These are phyloP conservation scores for Thalassia testudinum DNA, from an alignment of 116 monocot genomes.

Conservation along the genomic window DNA sequence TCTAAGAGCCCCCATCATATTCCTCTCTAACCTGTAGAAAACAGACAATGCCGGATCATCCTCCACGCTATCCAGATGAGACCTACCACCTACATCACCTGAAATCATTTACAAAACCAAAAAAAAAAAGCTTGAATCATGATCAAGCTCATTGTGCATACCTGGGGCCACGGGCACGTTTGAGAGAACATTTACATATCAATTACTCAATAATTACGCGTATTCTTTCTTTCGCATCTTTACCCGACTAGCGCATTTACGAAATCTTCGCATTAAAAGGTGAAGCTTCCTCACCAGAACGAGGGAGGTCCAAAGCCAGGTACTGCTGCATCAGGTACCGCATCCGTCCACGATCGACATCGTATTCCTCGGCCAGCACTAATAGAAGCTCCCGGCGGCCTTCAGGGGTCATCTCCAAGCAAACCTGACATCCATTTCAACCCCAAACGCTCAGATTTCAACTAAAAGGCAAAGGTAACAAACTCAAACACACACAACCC, in stretches of 20 bases:
- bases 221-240: too few relatives aligned
- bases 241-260: too few relatives aligned
- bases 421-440: conserved; percentile 1
- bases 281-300: neutral
- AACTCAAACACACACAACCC: neutral
- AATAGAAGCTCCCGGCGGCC: conserved; percentile 1
- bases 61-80: neutral
- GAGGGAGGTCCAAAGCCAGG: neutral
- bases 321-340: conserved; percentile 11
- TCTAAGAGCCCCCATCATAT: conserved; percentile 1
- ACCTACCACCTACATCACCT: neutral
- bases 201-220: neutral
- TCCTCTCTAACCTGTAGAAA: conserved; percentile 9
- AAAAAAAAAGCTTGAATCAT: neutral
- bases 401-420: neutral
- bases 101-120: too few relatives aligned
- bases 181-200: neutral
- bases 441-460: neutral
- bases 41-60: neutral
- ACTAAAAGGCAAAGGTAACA: neutral
- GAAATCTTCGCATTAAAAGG: too few relatives aligned
- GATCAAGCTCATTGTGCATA: neutral
- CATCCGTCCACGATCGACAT: conserved; percentile 4
- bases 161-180: neutral
- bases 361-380: conserved; percentile 4